A percentile compares a stretch with the other conserved stretches of the same genome.
Evolutionary conservation across 2,329 filamentous ascomycete species (phyloP).

Genomic region (Alternaria arbusti): DNA sequence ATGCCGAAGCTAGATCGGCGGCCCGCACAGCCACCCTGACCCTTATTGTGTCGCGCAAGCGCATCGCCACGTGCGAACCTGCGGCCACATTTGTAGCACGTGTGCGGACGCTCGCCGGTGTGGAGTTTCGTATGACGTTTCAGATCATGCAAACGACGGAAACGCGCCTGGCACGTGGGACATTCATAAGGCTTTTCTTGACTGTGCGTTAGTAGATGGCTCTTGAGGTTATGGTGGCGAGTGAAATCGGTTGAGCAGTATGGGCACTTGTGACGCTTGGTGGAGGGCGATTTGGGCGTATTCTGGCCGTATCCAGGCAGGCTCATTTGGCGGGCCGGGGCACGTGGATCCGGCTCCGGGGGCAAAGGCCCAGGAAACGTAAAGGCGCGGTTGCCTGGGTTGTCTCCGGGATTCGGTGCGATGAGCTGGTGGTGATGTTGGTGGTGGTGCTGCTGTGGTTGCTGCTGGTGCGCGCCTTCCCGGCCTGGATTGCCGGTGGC

Average conservation of each 20-base stretch:
- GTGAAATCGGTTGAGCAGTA: constrained; percentile 98
- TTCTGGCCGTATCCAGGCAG: constrained; percentile 63
- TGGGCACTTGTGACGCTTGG: constrained; percentile 94
- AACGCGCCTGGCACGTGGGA: constrained; percentile 89
- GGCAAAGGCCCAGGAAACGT: constrained; percentile 68
- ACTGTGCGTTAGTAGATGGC: constrained; percentile 93
- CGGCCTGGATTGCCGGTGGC: constrained; percentile 51
- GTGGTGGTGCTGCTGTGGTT: constrained; percentile 31
- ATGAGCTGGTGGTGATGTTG: constrained; percentile 43
- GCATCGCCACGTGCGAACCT: constrained; percentile 96
- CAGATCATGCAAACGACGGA: constrained; percentile 89
- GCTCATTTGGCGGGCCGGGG: constrained; percentile 64
- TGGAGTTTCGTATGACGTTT: constrained; percentile 97
- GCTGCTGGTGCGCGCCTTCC: constrained; percentile 46
- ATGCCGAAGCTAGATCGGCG: constrained; percentile 84
- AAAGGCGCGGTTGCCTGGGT: constrained; percentile 60
- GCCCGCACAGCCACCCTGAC: constrained; percentile 92
- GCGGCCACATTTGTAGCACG: constrained; percentile 91
- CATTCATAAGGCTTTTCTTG: constrained; percentile 98
- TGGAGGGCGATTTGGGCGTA: constrained; percentile 71
- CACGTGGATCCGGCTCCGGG: constrained; percentile 56
- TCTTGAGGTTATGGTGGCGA: constrained; percentile 95
- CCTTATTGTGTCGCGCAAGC: constrained; percentile 91
- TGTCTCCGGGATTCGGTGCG: constrained; percentile 45
- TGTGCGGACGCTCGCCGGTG: constrained; percentile 93